Evolutionary conservation across 805 yeast species (phyloP).

Genomic region (Jamesozyma spencerorum): DNA sequence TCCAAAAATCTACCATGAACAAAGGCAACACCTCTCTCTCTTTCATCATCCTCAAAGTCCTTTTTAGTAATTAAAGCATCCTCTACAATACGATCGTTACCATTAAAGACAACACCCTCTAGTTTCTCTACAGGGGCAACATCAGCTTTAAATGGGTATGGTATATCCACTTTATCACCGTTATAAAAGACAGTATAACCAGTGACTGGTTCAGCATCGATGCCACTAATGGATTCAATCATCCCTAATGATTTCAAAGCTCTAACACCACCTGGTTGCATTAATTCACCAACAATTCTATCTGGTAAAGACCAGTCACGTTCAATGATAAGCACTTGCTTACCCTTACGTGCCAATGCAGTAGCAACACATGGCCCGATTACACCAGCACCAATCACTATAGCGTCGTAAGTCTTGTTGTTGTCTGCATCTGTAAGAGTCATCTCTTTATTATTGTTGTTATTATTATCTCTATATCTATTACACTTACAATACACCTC

Average conservation of each 20-base stretch:
- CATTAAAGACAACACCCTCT: conserved; percentile 45
- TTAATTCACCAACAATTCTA: conserved; percentile 91
- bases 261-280: conserved; percentile 94
- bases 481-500: too few relatives aligned
- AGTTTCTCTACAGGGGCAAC: conserved; percentile 40
- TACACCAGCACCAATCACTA: conserved; percentile 97
- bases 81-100: conserved; percentile 46
- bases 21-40: conserved; percentile 70
- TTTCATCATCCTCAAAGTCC: conserved; percentile 51
- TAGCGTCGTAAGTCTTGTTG: conserved; percentile 53
- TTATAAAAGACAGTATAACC: conserved; percentile 77
- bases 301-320: conserved; percentile 90
- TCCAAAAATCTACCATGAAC: conserved; percentile 84
- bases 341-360: conserved; percentile 81
- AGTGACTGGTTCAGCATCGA: conserved; percentile 60
- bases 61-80: conserved; percentile 40
- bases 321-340: conserved; percentile 66
- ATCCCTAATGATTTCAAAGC: conserved; percentile 77
- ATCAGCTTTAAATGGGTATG: conserved; percentile 61
- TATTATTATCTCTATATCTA: too few relatives aligned
- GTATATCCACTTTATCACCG: conserved; percentile 47
- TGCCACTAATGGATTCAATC: conserved; percentile 42
- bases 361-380: conserved; percentile 91
- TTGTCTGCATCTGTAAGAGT: conserved; percentile 23
- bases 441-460: background rate